A percentile compares a stretch with the other conserved stretches of the same genome.
Evolutionary conservation across 768 basidiomycete genomes (phyloP).

Genomic region (Lactarius sp.): DNA sequence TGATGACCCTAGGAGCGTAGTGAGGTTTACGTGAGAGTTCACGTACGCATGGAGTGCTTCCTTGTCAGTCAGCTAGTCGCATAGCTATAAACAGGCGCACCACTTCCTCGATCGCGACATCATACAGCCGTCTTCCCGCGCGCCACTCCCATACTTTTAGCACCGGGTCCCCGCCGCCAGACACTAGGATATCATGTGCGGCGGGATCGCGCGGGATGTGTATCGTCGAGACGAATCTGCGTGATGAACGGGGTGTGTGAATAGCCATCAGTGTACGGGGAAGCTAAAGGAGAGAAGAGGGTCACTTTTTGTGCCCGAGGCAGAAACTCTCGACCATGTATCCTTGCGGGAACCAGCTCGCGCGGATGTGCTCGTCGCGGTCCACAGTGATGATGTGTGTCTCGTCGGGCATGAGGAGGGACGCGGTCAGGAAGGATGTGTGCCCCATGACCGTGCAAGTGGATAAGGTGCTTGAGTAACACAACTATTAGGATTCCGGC

Average conservation of each 20-base stretch:
- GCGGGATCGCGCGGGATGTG: conserved; percentile 52
- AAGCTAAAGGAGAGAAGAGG: neutral
- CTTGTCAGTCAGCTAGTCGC: conserved; percentile 1
- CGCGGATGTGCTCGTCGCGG: conserved; percentile 91
- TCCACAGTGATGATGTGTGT: conserved; percentile 84
- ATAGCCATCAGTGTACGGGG: neutral
- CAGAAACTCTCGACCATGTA: conserved; percentile 84
- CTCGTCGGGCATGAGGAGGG: conserved; percentile 62
- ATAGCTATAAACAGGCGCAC: conserved; percentile 40
- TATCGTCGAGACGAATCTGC: conserved; percentile 79
- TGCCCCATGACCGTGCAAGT: conserved; percentile 54
- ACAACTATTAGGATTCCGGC: too few relatives aligned
- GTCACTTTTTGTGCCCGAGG: conserved; percentile 78
- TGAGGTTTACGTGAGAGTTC: too few relatives aligned
- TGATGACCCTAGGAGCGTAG: too few relatives aligned
- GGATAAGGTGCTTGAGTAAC: too few relatives aligned
- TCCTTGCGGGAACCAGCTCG: conserved; percentile 86
- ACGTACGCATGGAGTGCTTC: too few relatives aligned
- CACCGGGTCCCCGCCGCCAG: conserved; percentile 81
- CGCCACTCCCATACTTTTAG: conserved; percentile 82
- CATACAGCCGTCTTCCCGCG: conserved; percentile 48
- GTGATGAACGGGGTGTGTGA: neutral
- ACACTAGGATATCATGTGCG: conserved; percentile 49
- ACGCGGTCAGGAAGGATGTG: conserved; percentile 74
- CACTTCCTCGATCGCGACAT: conserved; percentile 44